phyloP scores from a whole-genome alignment of 768 basidiomycete species.

The Macrolepiota fuliginosa region DNA sequence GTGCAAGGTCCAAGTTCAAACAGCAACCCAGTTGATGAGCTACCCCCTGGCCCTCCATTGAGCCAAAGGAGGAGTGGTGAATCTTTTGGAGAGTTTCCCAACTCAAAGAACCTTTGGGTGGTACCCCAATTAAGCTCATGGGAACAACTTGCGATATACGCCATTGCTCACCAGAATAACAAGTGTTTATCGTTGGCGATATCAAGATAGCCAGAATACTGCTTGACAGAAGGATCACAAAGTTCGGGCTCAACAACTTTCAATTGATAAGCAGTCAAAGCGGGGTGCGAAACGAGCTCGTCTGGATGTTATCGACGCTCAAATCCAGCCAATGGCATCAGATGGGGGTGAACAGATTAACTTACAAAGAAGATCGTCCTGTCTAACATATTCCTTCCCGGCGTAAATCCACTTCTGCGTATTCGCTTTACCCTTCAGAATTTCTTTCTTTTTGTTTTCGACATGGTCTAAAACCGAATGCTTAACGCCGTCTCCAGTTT shows the following conservation, averaged over 20 bases:
- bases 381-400: conserved; percentile 64
- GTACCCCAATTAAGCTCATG: conserved; percentile 3
- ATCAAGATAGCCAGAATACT: conserved; percentile 83
- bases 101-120: conserved; percentile 82
- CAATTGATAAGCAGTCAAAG: conserved; percentile 49
- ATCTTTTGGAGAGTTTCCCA: conserved; percentile 63
- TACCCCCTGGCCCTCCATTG: conserved; percentile 78
- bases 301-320: conserved; percentile 35
- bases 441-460: conserved; percentile 39
- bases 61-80: conserved; percentile 90
- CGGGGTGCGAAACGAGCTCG: conserved; percentile 59
- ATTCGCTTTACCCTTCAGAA: conserved; percentile 43
- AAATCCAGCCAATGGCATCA: background rate
- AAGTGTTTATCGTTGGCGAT: conserved; percentile 76
- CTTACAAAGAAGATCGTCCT: conserved; percentile 73
- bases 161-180: conserved; percentile 72
- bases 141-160: background rate
- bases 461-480: conserved; percentile 33
- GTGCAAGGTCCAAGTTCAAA: conserved; percentile 92
- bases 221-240: conserved; percentile 79
- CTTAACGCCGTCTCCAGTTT: conserved; percentile 15
- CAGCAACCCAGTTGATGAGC: conserved; percentile 79
- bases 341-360: conserved; percentile 10
- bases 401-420: conserved; percentile 61
- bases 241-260: conserved; percentile 66